A percentile compares a stretch with the other conserved stretches of the same genome.
These are phyloP conservation scores for Dactylorhiza incarnata DNA, from an alignment of 106 monocot genomes.

Conservation along the genomic window DNA sequence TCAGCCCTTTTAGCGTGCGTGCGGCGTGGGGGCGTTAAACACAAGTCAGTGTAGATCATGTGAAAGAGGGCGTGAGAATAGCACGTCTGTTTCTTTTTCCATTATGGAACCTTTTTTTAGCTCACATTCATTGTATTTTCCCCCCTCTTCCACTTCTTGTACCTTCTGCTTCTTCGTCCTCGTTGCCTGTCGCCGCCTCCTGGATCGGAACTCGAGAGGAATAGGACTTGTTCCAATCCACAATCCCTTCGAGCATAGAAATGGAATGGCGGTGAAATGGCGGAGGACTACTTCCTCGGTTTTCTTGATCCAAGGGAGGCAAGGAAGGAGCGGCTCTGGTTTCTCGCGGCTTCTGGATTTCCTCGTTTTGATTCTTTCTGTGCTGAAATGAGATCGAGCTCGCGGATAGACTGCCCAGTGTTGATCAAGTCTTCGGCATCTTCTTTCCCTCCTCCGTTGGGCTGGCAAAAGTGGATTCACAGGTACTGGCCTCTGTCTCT, in stretches of 20 bases:
- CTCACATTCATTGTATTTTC: conserved; percentile 8
- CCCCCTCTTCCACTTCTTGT: not conserved
- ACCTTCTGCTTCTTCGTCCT: not conserved
- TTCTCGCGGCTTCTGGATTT: not conserved
- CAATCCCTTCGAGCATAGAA: not conserved
- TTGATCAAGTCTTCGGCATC: not conserved
- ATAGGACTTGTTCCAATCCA: not conserved
- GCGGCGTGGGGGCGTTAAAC: not conserved
- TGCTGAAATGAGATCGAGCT: conserved; percentile 5
- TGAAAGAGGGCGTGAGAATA: not conserved
- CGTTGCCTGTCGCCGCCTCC: not conserved
- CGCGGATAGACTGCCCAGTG: not conserved
- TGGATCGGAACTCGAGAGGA: not conserved
- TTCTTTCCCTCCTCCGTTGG: not conserved
- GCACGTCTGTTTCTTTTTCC: not conserved
- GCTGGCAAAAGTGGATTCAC: conserved; percentile 1
- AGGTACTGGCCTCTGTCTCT: not conserved
- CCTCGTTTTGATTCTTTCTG: not conserved
- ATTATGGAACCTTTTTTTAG: not conserved
- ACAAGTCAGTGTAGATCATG: not conserved
- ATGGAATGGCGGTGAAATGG: conserved; percentile 2
- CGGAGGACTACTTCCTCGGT: conserved; percentile 1
- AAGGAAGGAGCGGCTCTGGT: not conserved
- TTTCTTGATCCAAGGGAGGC: not conserved
- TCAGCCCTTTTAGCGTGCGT: not conserved